Evolutionary conservation across 192 early-diverging fungal genomes (phyloP), one percentile per base, ranked within the genome.

Genomic region (Cetraspora pellucida): DNA sequence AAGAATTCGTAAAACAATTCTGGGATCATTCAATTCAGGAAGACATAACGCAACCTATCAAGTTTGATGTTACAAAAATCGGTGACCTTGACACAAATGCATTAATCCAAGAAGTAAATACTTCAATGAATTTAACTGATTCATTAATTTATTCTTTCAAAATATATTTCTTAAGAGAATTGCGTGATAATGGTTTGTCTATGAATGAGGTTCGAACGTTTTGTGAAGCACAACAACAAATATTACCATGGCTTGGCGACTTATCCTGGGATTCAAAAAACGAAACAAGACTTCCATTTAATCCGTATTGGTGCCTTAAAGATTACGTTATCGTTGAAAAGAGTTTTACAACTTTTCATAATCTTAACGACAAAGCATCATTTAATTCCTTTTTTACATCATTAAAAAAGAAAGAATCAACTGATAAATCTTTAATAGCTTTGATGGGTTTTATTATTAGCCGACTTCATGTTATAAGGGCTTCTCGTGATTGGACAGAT

Each of bases 91-190:
- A 75, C 23, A 3, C 19, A 30, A 13, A 5, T 6, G 19, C 19
- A 27, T 19, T 78, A 17, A 37, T 78, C 5, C 19, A 63, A 25
- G 21, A 68, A 25, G n/a, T 71, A 30, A 78, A 78, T 19, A n/a
- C 59, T 21, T 37, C 28, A 0, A 71, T 78, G 64, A 5, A 7
- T 23, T 6, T 74, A 5, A 11, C 16, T 11, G 27, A 71, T 49
- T 54, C 77, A 17, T 52, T 60, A 27, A 45, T 78, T 44, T 21
- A 78, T 58, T 78, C 77, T 17, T 23, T 72, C 17, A 69, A 72
- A 14, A 28, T 78, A 7, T 78, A 78, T 46, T 78, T 78, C 19
- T 63, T 78, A 55, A 46, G 59, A 46, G 52, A 68, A 8, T 43
- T 77, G 25, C 76, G 76, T 5, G 19, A n/a, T 21, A 44, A 68